These are phyloP conservation scores for Clarireedia monteithiana DNA, from an alignment of 2,329 filamentous ascomycete genomes.

Conservation along the genomic window DNA sequence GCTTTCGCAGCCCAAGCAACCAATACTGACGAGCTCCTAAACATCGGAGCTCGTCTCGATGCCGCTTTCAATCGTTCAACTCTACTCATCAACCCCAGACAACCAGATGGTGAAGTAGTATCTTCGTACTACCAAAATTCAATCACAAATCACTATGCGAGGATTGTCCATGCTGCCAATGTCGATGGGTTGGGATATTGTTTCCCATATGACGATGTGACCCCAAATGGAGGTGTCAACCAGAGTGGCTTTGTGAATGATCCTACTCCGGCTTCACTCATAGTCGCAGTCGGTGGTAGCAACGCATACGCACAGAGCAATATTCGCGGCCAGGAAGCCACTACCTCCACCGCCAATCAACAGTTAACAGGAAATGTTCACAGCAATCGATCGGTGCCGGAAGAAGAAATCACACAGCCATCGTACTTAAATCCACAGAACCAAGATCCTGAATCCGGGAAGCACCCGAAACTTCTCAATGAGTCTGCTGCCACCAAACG, in stretches of 20 bases:
- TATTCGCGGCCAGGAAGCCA: neutral
- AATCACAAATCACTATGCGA: slow-evolving; percentile 59
- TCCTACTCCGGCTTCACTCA: slow-evolving; percentile 5
- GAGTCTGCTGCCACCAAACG: slow-evolving; percentile 2
- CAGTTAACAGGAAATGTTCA: too few relatives aligned
- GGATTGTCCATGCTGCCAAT: slow-evolving; percentile 54
- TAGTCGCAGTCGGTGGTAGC: slow-evolving; percentile 18
- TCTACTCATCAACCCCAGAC: slow-evolving; percentile 44
- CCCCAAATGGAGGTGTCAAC: slow-evolving; percentile 43
- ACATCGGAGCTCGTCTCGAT: slow-evolving; percentile 64
- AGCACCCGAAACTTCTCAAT: slow-evolving; percentile 12
- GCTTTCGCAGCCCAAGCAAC: slow-evolving; percentile 39
- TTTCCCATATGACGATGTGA: slow-evolving; percentile 66
- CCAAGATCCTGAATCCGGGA: slow-evolving; percentile 12
- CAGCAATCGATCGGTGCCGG: neutral
- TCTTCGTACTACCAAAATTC: slow-evolving; percentile 42
- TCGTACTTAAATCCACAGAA: neutral
- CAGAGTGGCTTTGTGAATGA: slow-evolving; percentile 55
- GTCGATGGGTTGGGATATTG: slow-evolving; percentile 57
- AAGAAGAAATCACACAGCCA: slow-evolving; percentile 9
- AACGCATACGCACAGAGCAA: slow-evolving; percentile 12
- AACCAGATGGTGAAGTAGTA: slow-evolving; percentile 44
- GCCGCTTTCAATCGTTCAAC: slow-evolving; percentile 72
- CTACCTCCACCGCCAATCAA: neutral
- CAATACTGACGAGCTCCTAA: slow-evolving; percentile 37